Conservation (phyloP, 768 basidiomycete genomes). For the Leccinum ochraceum region DNA sequence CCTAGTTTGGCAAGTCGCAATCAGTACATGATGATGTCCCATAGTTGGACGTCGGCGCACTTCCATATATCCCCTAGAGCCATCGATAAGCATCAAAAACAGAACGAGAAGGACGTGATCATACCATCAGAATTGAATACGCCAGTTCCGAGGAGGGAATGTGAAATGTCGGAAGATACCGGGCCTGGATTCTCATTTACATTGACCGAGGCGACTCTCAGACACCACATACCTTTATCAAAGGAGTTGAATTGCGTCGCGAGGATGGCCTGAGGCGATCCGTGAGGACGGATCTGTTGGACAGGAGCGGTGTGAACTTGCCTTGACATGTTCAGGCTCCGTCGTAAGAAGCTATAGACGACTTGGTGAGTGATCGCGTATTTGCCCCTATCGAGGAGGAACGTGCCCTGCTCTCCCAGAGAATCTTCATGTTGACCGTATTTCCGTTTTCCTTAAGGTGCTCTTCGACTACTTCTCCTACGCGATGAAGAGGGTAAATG, state of each 20-base stretch:
- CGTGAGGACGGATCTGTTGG: neutral
- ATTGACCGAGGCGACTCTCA: constrained; percentile 13
- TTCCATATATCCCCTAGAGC: constrained; percentile 58
- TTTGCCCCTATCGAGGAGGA: constrained; percentile 2
- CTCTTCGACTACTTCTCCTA: constrained; percentile 33
- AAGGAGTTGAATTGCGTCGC: constrained; percentile 46
- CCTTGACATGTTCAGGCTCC: constrained; percentile 52
- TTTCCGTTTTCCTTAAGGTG: constrained; percentile 31
- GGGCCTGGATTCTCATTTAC: constrained; percentile 25
- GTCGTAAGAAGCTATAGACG: constrained; percentile 41
- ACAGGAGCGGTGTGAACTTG: neutral
- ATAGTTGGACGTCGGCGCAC: constrained; percentile 27
- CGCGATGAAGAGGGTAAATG: neutral
- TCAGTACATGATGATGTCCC: neutral
- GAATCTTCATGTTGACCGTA: constrained; percentile 33
- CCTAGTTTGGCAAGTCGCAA: constrained; percentile 27
- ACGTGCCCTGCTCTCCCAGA: constrained; percentile 43
- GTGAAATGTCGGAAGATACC: constrained; percentile 7
- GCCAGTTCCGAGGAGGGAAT: constrained; percentile 51
- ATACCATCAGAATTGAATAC: constrained; percentile 62
- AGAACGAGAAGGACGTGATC: neutral
- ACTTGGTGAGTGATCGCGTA: neutral
- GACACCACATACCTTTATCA: constrained; percentile 37
- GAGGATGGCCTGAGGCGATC: constrained; percentile 37
- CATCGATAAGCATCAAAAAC: neutral